These are phyloP conservation scores for Dissophora globulifera DNA, from an alignment of 192 early-diverging fungal genomes.

Conservation along the genomic window DNA sequence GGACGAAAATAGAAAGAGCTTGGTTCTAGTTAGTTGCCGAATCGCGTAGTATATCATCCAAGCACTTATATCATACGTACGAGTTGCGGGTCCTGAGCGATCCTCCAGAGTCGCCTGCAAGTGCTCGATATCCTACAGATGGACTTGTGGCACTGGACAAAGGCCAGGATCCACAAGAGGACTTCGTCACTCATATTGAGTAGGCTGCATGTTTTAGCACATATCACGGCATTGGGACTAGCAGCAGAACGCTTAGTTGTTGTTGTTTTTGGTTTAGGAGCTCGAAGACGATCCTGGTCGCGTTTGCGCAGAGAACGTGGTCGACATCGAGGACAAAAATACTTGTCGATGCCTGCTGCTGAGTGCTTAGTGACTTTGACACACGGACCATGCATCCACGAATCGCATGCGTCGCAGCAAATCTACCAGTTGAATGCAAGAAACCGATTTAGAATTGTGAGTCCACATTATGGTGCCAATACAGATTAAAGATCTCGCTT, in stretches of 20 bases:
- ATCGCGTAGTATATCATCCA: no score
- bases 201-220: constrained; percentile 4
- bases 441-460: background rate
- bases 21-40: background rate
- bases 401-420: constrained; percentile 32
- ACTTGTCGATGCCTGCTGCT: constrained; percentile 23
- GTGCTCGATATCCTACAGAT: constrained; percentile 27
- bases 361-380: constrained; percentile 21
- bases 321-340: constrained; percentile 23
- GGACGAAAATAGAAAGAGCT: background rate
- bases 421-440: constrained; percentile 15
- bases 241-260: no score
- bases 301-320: background rate
- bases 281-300: background rate
- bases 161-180: constrained; percentile 26
- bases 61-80: constrained; percentile 1
- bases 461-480: background rate
- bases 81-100: constrained; percentile 38
- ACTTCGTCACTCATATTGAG: constrained; percentile 31
- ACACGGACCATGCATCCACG: constrained; percentile 45
- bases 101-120: constrained; percentile 22
- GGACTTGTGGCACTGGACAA: constrained; percentile 34
- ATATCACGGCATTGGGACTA: background rate
- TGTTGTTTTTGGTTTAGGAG: background rate
- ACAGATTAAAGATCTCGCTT: background rate